Conservation (phyloP, 352 stramenopile genomes). For the Phytophthora palmivora region DNA sequence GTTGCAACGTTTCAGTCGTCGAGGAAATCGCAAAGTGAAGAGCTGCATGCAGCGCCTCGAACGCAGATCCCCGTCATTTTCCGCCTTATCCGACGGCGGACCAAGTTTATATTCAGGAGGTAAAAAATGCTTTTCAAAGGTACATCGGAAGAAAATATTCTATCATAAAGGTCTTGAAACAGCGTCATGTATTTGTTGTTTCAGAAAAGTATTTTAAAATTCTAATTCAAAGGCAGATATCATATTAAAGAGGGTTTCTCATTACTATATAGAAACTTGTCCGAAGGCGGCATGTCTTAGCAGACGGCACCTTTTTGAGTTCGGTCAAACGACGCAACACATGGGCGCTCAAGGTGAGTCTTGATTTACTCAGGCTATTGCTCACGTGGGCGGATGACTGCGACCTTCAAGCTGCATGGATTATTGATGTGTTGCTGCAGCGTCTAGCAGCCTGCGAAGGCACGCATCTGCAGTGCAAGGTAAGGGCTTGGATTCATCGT, state of each 20-base stretch:
- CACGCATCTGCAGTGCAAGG: conserved; percentile 25
- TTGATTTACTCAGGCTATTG: background rate
- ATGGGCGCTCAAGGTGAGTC: conserved; percentile 27
- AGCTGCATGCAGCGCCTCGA: conserved; percentile 9
- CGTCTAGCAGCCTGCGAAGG: conserved; percentile 18
- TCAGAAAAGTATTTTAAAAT: too few relatives aligned
- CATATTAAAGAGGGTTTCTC: too few relatives aligned
- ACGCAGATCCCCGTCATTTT: conserved; percentile 10
- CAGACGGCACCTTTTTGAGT: too few relatives aligned
- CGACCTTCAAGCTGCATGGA: conserved; percentile 8
- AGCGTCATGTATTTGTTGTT: too few relatives aligned
- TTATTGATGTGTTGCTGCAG: conserved; percentile 26
- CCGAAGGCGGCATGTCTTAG: conserved; percentile 11
- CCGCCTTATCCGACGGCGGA: conserved; percentile 38
- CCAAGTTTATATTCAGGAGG: background rate
- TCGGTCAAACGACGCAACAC: background rate
- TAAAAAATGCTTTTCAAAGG: too few relatives aligned
- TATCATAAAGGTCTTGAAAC: too few relatives aligned
- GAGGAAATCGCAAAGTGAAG: conserved; percentile 31
- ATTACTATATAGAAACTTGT: conserved; percentile 8
- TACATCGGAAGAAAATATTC: too few relatives aligned
- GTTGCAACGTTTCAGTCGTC: conserved; percentile 10
- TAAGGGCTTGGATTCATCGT: background rate
- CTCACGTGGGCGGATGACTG: background rate
- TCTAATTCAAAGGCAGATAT: too few relatives aligned